Evolutionary conservation across 2,329 filamentous ascomycete genomes (phyloP), one percentile per base, ranked within the genome.

Genomic region (Pseudogymnoascus pannorum): DNA sequence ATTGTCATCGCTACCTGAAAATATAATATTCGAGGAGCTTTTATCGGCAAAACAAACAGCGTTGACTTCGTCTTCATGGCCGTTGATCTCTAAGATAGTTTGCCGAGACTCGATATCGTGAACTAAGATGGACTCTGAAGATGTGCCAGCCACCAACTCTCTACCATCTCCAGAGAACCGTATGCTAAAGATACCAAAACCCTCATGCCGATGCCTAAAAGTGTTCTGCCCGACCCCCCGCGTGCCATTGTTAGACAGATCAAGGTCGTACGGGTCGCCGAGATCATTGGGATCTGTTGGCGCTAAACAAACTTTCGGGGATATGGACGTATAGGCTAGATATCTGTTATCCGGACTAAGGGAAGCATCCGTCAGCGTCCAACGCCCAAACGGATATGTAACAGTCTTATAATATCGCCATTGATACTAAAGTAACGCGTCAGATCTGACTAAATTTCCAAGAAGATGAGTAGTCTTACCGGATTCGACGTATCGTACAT

Each of bases 401-500:
- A 92, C 90, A 0, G 89, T 93, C 76, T 93, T 97, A 79, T 97
- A 97, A 73, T 96, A 92, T 72, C 88, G 88, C 94, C 94, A 99
- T 66, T 92, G 84, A 74, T 94, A 96, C 48, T 54, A 12, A 54
- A 7, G 16, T 8, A 54, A 31, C 5, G 26, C 11, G 26, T 54
- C 11, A 54, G 48, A 20, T 54, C 7, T 31, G 26, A 20, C 26
- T 7, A 20, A 18, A 20, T 54, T 20, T 3, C 6, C 3, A 14
- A 33, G 16, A 26, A 33, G 16, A 33, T 54, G 11, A 9, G 24
- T 31, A 33, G 26, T 4, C 48, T 54, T 54, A 54, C 48, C 0
- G 93, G 92, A 68, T 97, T 96, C 1, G 90, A 92, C 0, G 94
- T 97, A 73, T 97, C 93, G 75, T 97, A 99, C 90, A 99, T 92